Conservation (phyloP, 768 basidiomycete species). For the Sporobolomyces roseus region DNA sequence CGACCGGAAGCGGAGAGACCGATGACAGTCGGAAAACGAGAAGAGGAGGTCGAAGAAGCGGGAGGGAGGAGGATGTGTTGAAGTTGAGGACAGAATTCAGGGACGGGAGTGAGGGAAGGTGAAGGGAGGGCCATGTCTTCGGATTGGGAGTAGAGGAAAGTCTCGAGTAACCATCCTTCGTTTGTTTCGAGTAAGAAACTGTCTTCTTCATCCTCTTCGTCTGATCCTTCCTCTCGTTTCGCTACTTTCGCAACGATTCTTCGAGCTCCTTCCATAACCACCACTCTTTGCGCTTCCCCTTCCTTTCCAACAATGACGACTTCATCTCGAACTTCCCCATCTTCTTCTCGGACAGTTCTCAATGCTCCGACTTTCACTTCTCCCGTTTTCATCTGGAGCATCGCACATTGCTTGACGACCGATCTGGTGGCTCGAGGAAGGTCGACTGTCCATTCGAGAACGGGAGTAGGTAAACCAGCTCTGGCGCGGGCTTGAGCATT, state of each 20-base stretch:
- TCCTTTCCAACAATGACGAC: slow-evolving; percentile 20
- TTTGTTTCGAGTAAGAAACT: slow-evolving; percentile 37
- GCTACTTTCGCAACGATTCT: slow-evolving; percentile 32
- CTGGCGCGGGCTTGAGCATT: slow-evolving; percentile 18
- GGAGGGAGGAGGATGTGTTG: slow-evolving; percentile 40
- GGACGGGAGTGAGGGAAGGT: slow-evolving; percentile 52
- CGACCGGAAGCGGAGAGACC: slow-evolving; percentile 67
- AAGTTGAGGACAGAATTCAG: slow-evolving; percentile 60
- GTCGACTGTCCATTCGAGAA: background rate
- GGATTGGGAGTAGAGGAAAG: background rate
- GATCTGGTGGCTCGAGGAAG: background rate
- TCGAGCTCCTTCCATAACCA: slow-evolving; percentile 32
- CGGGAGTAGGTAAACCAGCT: slow-evolving; percentile 16
- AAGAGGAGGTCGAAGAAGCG: background rate
- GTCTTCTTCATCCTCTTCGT: slow-evolving; percentile 14
- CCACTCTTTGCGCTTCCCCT: slow-evolving; percentile 13
- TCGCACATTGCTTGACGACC: slow-evolving; percentile 26
- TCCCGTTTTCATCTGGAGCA: background rate
- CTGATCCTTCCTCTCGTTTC: slow-evolving; percentile 7
- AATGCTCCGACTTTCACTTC: slow-evolving; percentile 28
- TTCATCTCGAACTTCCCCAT: slow-evolving; percentile 18
- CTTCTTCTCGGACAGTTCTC: slow-evolving; percentile 27
- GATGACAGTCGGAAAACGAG: slow-evolving; percentile 53
- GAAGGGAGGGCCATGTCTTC: slow-evolving; percentile 44
- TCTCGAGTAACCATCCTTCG: slow-evolving; percentile 42